Base-by-base conservation (phyloP, 106 monocot genomes). In the Iris macrosiphon region DNA sequence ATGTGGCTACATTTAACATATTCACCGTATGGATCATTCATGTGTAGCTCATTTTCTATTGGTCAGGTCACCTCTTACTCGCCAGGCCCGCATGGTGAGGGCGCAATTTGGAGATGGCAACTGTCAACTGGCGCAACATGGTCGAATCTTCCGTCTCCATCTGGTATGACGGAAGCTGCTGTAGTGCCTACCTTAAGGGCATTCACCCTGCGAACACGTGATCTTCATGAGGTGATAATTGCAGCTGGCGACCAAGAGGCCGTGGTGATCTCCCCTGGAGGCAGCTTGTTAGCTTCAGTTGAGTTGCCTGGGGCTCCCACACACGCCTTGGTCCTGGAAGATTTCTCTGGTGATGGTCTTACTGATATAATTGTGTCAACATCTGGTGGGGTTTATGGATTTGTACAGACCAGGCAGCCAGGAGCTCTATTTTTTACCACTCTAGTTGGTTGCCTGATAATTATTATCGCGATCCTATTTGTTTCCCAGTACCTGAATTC, bases 51-150 rank as follows among this genome's bases (percentile, higher is more conserved):
- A n/a, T n/a, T n/a, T n/a, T n/a, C n/a, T n/a, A n/a, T n/a, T n/a
- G n/a, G n/a, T n/a, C n/a, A 98, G 96, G 80, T 98, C 51, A 90
- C 96, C n/a, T 79, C 96, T 14, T 98, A 87, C 63, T 73, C 90
- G 7, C 83, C 96, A 1, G 83, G 80, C 7, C 64, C 80, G 64
- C 86, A 87, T 34, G 90, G 89, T 17, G 83, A 83, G 22, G 96
- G 79, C 46, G 90, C 83, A 13, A 61, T 79, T 13, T 98, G 96
- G 90, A 74, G 72, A 60, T 98, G 85, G 86, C 96, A 98, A 63
- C 49, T 98, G 2, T 63, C 78, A 53, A 83, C 96, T 1, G 90
- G 90, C 26, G 96, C 83, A 55, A 83, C 83, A 15, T 98, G 96
- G 96, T 68, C 90, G 19, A 98, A 87, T 61, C 85, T 78, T 15